phyloP scores from a whole-genome alignment of 352 stramenopile genomes.

The Globisporangium spiculum region DNA sequence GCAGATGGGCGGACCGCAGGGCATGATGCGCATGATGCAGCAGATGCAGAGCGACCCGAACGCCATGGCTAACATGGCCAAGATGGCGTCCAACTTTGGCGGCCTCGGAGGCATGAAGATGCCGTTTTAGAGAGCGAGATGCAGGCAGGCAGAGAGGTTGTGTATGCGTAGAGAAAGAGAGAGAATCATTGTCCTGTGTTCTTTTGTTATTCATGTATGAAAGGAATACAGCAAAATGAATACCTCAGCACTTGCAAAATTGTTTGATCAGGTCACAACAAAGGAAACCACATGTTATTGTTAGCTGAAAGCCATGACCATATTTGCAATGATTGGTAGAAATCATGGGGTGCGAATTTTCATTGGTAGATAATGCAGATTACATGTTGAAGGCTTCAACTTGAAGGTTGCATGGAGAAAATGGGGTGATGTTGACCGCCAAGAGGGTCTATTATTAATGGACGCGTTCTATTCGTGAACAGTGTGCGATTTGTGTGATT shows the following conservation, averaged over 20 bases:
- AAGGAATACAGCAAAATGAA: background rate
- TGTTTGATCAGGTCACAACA: background rate
- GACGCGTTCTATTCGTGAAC: background rate
- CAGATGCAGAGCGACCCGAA: constrained; percentile 90
- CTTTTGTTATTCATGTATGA: constrained; percentile 9
- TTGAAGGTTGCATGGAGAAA: background rate
- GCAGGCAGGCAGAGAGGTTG: background rate
- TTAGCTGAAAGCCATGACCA: background rate
- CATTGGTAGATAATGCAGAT: background rate
- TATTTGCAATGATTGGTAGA: background rate
- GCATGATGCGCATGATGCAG: constrained; percentile 93
- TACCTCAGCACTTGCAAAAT: background rate
- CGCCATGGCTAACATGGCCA: constrained; percentile 72
- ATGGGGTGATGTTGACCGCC: background rate
- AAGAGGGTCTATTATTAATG: background rate
- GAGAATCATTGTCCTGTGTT: background rate
- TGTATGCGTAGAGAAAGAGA: constrained; percentile 7
- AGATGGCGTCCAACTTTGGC: constrained; percentile 63
- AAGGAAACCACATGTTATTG: background rate
- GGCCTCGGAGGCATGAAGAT: constrained; percentile 64
- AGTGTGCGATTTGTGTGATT: background rate
- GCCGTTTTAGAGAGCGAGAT: constrained; percentile 43
- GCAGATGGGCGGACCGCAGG: constrained; percentile 76
- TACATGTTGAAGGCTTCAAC: background rate
- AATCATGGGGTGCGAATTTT: background rate